Evolutionary conservation across 2,329 filamentous ascomycete genomes (phyloP).

Genomic region (Fusarium sp.): DNA sequence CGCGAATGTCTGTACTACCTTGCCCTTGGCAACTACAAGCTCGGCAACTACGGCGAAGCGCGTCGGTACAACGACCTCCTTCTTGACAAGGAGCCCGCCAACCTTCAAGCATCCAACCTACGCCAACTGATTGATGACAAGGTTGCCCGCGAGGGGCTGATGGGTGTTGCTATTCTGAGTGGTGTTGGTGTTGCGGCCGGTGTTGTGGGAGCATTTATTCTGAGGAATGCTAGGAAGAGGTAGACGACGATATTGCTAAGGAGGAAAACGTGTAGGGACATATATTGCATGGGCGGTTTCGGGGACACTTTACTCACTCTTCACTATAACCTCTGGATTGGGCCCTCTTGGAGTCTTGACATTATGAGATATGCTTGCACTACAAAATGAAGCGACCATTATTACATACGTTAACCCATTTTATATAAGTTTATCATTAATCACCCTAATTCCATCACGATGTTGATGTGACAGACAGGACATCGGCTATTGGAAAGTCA

Average conservation of each 20-base stretch:
- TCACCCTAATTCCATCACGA: background rate
- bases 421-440: conserved; percentile 14
- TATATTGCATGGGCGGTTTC: conserved; percentile 21
- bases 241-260: conserved; percentile 40
- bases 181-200: conserved; percentile 92
- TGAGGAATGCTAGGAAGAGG: conserved; percentile 76
- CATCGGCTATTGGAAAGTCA: background rate
- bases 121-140: conserved; percentile 92
- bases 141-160: conserved; percentile 91
- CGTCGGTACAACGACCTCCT: conserved; percentile 93
- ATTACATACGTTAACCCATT: conserved; percentile 13
- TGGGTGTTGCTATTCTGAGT: conserved; percentile 95
- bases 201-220: conserved; percentile 87
- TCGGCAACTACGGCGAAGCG: conserved; percentile 96
- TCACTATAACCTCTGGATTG: conserved; percentile 19
- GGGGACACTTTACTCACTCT: conserved; percentile 28
- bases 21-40: conserved; percentile 96
- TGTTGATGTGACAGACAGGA: too few species aligned
- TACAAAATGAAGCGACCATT: conserved; percentile 38
- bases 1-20: conserved; percentile 99
- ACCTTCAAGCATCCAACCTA: conserved; percentile 89
- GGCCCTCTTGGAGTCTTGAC: conserved; percentile 30
- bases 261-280: conserved; percentile 1
- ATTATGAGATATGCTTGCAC: conserved; percentile 36
- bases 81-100: conserved; percentile 88